Evolutionary conservation across 1,284 basidiomycete genomes (phyloP), one percentile per base, ranked within the genome.

Genomic region (Porogramme epimiltina): DNA sequence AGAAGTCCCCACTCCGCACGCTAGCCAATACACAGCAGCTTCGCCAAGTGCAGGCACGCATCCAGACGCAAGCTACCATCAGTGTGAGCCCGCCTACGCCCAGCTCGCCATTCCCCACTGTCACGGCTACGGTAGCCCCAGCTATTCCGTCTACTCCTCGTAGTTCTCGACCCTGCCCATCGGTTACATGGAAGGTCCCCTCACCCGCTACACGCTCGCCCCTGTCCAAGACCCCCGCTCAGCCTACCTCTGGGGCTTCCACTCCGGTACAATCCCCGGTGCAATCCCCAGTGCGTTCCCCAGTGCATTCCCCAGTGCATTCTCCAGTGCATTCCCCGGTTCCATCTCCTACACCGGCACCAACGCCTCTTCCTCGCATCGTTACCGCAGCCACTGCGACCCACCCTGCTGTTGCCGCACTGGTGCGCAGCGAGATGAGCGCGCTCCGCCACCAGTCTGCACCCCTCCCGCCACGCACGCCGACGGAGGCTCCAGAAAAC

Each of bases 151-250:
- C 23, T 5, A 52, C 49, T 2, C 47, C 49, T 19, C 42, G 56
- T 9, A 24, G 42, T 3, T 13, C 51, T 20, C 43, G 50, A 24
- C 54, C 51, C 2, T 55, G 54, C 2, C 57, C 57, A 0, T 55
- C 54, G 2, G 54, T 59, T 16, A 42, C 55, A 11, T 59, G 57
- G 57, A 58, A 58, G 34, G 37, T 52, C 11, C 52, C 56, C 0
- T 59, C 51, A 11, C 51, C 56, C 25, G 46, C 42, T 4, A 44
- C 49, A 22, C 53, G 54, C 13, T 59, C 56, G 34, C 56, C 56
- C 8, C 28, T 58, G 5, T 54, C 56, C n/a, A n/a, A 10, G 11
- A 46, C 20, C 34, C 25, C 23, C 33, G n/a, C n/a, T n/a, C n/a
- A n/a, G n/a, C n/a, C n/a, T n/a, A n/a, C n/a, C n/a, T n/a, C n/a